Evolutionary conservation across 176 grass and related monocot species (phyloP).

Genomic region (Zea luxurians): DNA sequence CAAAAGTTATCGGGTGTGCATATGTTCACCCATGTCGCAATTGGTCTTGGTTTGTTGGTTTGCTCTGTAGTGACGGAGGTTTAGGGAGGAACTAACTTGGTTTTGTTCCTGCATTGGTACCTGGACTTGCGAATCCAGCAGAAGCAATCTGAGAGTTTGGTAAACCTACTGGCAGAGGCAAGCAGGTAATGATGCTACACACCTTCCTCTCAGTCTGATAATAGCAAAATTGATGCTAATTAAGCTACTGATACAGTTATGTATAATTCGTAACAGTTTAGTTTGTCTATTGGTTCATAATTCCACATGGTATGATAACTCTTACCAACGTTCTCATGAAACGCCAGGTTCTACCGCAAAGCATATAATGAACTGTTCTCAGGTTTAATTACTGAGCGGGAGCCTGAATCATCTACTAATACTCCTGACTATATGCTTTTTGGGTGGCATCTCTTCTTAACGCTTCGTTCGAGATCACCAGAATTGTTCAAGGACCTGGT

Average conservation of each 20-base stretch:
- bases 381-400: constrained; percentile 35
- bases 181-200: constrained; percentile 48
- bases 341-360: constrained; percentile 74
- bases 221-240: background rate
- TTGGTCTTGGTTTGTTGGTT: background rate
- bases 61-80: background rate
- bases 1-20: background rate
- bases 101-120: constrained; percentile 28
- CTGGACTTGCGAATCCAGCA: constrained; percentile 56
- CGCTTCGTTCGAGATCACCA: constrained; percentile 62
- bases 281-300: background rate
- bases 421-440: constrained; percentile 59
- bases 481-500: constrained; percentile 80
- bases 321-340: background rate
- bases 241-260: background rate
- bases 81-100: constrained; percentile 24
- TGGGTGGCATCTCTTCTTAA: constrained; percentile 90
- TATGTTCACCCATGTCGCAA: too few relatives aligned
- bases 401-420: constrained; percentile 35
- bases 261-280: background rate
- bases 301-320: background rate
- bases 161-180: constrained; percentile 61
- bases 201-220: background rate
- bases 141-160: constrained; percentile 63
- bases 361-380: constrained; percentile 81